Percentiles rank a stretch among this genome's conserved stretches.
Conservation (phyloP, 345 rosid species). For the Jatropha curcas region DNA sequence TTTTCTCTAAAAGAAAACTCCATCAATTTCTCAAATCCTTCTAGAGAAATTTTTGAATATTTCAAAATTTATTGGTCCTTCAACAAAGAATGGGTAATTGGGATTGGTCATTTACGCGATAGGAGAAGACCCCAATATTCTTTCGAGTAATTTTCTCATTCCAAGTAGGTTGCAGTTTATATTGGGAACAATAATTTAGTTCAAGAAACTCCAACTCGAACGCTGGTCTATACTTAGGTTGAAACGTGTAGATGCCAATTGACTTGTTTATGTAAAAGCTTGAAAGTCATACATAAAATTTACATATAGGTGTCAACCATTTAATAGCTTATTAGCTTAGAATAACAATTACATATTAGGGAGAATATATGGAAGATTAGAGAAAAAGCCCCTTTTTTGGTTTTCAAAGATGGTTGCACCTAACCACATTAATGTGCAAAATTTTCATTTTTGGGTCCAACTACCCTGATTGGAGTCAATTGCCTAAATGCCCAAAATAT, state of each 20-base stretch:
- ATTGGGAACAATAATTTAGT: background rate
- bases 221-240: background rate
- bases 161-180: background rate
- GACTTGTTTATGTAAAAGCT: background rate
- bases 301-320: background rate
- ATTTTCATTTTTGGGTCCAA: background rate
- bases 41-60: too few species aligned
- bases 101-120: background rate
- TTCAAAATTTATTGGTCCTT: too few species aligned
- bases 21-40: too few species aligned
- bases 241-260: background rate
- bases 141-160: background rate
- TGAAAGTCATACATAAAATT: background rate
- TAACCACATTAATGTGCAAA: background rate
- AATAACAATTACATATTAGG: background rate
- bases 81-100: too few species aligned
- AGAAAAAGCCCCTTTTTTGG: background rate
- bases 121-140: too few species aligned
- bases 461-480: background rate
- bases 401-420: constrained; percentile 6
- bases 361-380: too few species aligned
- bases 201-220: background rate
- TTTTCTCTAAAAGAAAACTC: too few species aligned
- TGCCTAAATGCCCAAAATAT: constrained; percentile 10
- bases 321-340: background rate